phyloP scores from a whole-genome alignment of 2,329 filamentous ascomycete genomes.

The Aureobasidium sp. region DNA sequence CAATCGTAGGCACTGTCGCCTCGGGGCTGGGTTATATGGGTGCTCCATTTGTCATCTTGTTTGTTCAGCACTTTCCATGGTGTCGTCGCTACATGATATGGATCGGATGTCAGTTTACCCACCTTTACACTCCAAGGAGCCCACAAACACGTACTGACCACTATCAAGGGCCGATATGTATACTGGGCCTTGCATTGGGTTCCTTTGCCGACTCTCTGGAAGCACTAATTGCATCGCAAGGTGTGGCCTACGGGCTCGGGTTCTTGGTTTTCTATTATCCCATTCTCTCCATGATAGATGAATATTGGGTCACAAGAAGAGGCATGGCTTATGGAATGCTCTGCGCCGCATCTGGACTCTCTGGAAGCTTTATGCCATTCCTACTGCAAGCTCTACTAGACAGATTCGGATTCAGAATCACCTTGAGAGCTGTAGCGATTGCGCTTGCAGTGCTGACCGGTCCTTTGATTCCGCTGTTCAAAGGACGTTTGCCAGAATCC shows the following conservation, averaged over 20 bases:
- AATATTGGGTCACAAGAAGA: conserved; percentile 23
- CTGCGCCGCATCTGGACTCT: conserved; percentile 22
- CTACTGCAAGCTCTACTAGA: conserved; percentile 19
- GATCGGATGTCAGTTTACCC: neutral
- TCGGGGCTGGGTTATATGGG: conserved; percentile 51
- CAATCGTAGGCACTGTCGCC: conserved; percentile 58
- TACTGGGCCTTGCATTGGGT: conserved; percentile 21
- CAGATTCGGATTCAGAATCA: conserved; percentile 22
- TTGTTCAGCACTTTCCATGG: conserved; percentile 28
- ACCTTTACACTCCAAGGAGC: neutral
- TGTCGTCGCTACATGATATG: neutral
- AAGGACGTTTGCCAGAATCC: conserved; percentile 27
- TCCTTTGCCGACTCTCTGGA: conserved; percentile 45
- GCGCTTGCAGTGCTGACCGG: conserved; percentile 25
- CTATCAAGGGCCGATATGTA: conserved; percentile 19
- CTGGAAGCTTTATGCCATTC: conserved; percentile 23
- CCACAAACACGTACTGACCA: conserved; percentile 28
- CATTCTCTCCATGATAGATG: conserved; percentile 26
- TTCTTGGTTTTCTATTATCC: conserved; percentile 40
- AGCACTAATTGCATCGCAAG: conserved; percentile 54
- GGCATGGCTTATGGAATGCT: conserved; percentile 25
- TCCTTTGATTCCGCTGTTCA: conserved; percentile 29
- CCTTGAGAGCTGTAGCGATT: conserved; percentile 22
- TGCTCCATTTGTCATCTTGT: conserved; percentile 42
- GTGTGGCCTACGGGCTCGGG: conserved; percentile 51